Conservation (phyloP, 2,329 filamentous ascomycete genomes). For the Juglanconis juglandina region DNA sequence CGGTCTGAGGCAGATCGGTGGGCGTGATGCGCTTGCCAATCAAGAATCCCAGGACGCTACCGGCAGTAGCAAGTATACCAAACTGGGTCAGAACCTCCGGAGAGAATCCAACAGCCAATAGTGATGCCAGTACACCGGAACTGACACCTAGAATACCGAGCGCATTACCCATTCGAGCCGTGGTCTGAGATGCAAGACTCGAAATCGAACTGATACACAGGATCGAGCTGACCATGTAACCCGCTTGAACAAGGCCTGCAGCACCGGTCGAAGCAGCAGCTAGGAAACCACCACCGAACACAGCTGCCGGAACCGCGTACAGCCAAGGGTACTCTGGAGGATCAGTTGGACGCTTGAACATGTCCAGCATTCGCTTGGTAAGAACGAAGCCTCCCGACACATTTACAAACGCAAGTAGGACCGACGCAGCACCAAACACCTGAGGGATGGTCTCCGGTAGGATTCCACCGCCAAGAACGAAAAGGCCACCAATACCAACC, state of each 20-base stretch:
- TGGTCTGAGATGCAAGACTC: conserved; percentile 75
- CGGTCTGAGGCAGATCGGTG: conserved; percentile 83
- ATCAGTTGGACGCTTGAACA: conserved; percentile 84
- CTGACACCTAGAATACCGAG: conserved; percentile 83
- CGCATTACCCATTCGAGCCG: conserved; percentile 80
- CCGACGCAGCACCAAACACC: conserved; percentile 71
- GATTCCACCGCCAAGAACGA: conserved; percentile 81
- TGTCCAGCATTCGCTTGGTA: conserved; percentile 89
- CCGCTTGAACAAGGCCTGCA: conserved; percentile 80
- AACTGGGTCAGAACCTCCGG: conserved; percentile 78
- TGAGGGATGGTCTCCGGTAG: conserved; percentile 77
- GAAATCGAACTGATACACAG: conserved; percentile 84
- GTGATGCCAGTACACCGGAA: conserved; percentile 77
- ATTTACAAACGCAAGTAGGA: conserved; percentile 83
- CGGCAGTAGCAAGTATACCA: conserved; percentile 68
- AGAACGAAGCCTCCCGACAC: conserved; percentile 87
- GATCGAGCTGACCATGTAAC: conserved; percentile 79
- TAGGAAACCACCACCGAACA: conserved; percentile 79
- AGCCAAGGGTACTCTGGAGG: conserved; percentile 87
- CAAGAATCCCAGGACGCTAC: conserved; percentile 64
- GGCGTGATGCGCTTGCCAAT: conserved; percentile 86
- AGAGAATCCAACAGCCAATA: conserved; percentile 77
- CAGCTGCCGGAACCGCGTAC: conserved; percentile 70
- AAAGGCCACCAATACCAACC: conserved; percentile 85
- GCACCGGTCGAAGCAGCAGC: conserved; percentile 78